Evolutionary conservation across 108 stramenopile genomes (phyloP).

Genomic region (Pseudonitzschia pungens): DNA sequence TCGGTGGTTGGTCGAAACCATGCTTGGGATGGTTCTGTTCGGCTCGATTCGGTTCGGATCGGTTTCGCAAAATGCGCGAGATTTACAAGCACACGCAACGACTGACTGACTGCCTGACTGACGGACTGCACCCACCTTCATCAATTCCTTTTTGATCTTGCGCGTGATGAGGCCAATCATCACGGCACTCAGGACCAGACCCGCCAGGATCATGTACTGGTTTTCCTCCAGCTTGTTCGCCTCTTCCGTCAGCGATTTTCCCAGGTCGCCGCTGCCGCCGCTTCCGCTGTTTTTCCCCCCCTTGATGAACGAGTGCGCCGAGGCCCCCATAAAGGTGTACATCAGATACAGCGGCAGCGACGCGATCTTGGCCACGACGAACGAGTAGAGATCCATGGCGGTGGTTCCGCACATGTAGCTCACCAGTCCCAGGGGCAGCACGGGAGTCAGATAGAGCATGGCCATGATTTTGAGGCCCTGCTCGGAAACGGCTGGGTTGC

Average conservation of each 20-base stretch:
- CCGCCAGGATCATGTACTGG: constrained; percentile 60
- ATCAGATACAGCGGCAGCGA: constrained; percentile 71
- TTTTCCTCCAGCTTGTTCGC: constrained; percentile 62
- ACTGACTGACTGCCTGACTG: too few relatives aligned
- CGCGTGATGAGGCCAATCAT: constrained; percentile 72
- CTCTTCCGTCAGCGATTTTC: constrained; percentile 29
- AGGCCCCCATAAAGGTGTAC: constrained; percentile 81
- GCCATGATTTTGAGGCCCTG: constrained; percentile 84
- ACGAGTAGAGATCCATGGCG: constrained; percentile 60
- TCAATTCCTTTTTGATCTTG: constrained; percentile 71
- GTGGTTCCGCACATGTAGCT: constrained; percentile 86
- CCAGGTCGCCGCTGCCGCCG: constrained; percentile 13
- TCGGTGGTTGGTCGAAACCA: too few relatives aligned
- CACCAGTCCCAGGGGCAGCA: constrained; percentile 74
- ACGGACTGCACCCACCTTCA: constrained; percentile 44
- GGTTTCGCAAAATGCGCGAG: too few relatives aligned
- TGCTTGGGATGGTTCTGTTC: too few relatives aligned
- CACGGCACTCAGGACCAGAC: constrained; percentile 60
- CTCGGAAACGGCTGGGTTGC: constrained; percentile 54
- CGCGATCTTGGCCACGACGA: constrained; percentile 76
- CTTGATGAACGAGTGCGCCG: constrained; percentile 59
- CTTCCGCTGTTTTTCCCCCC: constrained; percentile 4
- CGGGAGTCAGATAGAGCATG: constrained; percentile 78
- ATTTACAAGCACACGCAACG: too few relatives aligned
- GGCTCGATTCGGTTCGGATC: too few relatives aligned